phyloP scores from a whole-genome alignment of 331 rosid species.

The Dryas integrifolia region DNA sequence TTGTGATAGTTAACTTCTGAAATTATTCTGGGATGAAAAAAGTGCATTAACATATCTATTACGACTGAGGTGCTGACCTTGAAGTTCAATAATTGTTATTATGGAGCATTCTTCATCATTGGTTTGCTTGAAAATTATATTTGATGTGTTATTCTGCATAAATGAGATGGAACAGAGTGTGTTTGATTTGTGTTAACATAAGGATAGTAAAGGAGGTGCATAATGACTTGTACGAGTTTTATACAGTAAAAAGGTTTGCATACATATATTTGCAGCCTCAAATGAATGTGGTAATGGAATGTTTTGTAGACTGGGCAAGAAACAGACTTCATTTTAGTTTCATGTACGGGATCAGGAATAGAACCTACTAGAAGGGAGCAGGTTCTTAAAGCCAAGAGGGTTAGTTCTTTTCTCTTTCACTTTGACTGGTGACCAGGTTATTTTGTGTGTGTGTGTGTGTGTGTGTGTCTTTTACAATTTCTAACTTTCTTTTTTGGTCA shows the following conservation, averaged over 20 bases:
- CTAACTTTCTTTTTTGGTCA: not conserved
- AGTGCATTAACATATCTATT: not conserved
- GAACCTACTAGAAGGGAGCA: slow-evolving; percentile 93
- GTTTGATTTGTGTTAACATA: not conserved
- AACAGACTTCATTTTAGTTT: slow-evolving; percentile 90
- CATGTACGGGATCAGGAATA: slow-evolving; percentile 91
- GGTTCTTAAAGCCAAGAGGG: slow-evolving; percentile 95
- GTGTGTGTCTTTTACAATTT: not conserved
- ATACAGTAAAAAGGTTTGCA: not conserved
- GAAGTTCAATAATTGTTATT: not conserved
- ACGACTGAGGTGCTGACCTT: not conserved
- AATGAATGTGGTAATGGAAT: slow-evolving; percentile 25
- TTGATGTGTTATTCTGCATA: not conserved
- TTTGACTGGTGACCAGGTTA: slow-evolving; percentile 14
- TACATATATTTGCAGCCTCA: slow-evolving; percentile 5
- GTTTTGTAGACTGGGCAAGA: slow-evolving; percentile 88
- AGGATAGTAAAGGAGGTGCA: not conserved
- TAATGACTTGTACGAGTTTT: not conserved
- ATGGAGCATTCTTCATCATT: not conserved
- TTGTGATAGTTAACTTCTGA: too few species aligned
- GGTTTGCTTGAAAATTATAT: not conserved
- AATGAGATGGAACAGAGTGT: not conserved
- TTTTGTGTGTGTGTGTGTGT: not conserved
- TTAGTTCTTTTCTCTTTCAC: slow-evolving; percentile 34
- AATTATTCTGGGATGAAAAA: too few species aligned